Conservation (phyloP, 2,329 filamentous ascomycete species). For the Venturia pyrina region DNA sequence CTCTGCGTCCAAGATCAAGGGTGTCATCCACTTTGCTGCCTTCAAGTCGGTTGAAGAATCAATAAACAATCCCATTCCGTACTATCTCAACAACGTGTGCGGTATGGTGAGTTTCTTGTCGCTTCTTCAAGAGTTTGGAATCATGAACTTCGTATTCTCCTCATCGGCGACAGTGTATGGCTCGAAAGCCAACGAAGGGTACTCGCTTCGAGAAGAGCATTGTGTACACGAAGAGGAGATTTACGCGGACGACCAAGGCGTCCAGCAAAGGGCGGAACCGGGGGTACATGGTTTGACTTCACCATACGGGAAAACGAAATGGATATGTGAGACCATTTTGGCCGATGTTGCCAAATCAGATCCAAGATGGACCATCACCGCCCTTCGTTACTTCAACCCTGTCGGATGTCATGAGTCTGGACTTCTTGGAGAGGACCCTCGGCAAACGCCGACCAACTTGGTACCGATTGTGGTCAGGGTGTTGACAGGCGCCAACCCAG, state of each 20-base stretch:
- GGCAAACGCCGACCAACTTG: conserved; percentile 51
- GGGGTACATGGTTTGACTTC: conserved; percentile 50
- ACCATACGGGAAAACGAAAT: conserved; percentile 58
- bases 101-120: conserved; percentile 51
- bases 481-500: conserved; percentile 43
- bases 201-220: conserved; percentile 46
- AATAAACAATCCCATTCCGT: conserved; percentile 49
- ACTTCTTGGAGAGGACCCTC: conserved; percentile 53
- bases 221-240: conserved; percentile 42
- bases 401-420: conserved; percentile 57
- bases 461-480: conserved; percentile 55
- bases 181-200: conserved; percentile 30
- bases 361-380: conserved; percentile 52
- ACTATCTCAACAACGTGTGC: conserved; percentile 59
- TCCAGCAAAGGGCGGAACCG: conserved; percentile 32
- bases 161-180: conserved; percentile 61
- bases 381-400: conserved; percentile 58
- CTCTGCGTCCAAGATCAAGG: conserved; percentile 41
- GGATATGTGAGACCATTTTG: conserved; percentile 57
- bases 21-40: conserved; percentile 61
- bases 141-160: conserved; percentile 59
- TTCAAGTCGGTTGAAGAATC: conserved; percentile 58
- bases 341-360: conserved; percentile 52
- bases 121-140: conserved; percentile 47
- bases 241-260: conserved; percentile 33